Conservation (phyloP, 2,329 filamentous ascomycete species). For the Zymoseptoria pseudotritici region DNA sequence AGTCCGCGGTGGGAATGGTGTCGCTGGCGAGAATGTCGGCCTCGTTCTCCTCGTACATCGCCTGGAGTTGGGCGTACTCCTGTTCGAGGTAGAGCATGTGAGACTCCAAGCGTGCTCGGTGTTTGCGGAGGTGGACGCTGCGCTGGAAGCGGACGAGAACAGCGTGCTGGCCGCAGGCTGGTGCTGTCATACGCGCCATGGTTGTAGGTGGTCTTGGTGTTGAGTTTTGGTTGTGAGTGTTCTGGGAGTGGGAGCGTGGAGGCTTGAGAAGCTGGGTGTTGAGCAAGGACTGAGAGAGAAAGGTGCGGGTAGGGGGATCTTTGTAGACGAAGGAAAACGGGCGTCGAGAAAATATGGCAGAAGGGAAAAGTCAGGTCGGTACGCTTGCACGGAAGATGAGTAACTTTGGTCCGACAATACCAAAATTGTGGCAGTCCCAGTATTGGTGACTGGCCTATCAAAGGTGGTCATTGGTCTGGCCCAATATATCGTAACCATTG, state of each 20-base stretch:
- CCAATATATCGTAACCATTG: not conserved
- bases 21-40: not conserved
- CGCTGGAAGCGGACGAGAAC: not conserved
- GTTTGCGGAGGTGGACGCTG: not conserved
- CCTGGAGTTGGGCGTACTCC: not conserved
- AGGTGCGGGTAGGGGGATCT: not conserved
- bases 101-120: not conserved
- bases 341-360: not conserved
- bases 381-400: not conserved
- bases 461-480: not conserved
- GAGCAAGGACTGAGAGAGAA: not conserved
- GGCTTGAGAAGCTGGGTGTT: not conserved
- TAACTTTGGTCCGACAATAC: not conserved
- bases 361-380: not conserved
- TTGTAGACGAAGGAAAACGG: not conserved
- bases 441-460: not conserved
- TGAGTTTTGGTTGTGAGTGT: not conserved
- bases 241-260: not conserved
- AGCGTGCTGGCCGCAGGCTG: not conserved
- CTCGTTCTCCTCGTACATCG: not conserved
- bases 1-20: not conserved
- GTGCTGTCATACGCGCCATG: not conserved
- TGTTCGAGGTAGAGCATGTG: not conserved
- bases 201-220: not conserved
- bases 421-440: not conserved